phyloP scores from a whole-genome alignment of 306 rosid species.

The Castanea sativa region DNA sequence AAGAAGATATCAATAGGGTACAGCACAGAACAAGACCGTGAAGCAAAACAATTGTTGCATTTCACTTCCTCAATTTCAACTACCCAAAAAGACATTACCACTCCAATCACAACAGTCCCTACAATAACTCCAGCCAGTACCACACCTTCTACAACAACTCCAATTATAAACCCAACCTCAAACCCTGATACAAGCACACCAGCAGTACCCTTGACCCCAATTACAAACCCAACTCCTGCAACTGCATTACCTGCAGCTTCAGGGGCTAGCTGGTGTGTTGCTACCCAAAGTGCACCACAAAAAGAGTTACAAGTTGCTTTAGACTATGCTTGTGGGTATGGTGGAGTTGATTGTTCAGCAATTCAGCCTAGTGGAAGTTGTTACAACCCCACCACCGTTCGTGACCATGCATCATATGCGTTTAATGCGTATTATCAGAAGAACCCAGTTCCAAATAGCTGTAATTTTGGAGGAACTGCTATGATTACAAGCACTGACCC shows the following conservation, averaged over 20 bases:
- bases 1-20: constrained; percentile 28
- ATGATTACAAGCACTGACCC: constrained; percentile 71
- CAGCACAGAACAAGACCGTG: constrained; percentile 33
- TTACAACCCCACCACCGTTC: constrained; percentile 52
- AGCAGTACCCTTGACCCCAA: constrained; percentile 41
- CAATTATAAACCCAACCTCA: constrained; percentile 57
- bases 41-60: constrained; percentile 21
- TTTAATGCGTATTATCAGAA: constrained; percentile 72
- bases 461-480: constrained; percentile 85
- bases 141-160: constrained; percentile 39
- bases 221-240: constrained; percentile 33
- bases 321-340: constrained; percentile 86
- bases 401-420: constrained; percentile 77
- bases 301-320: constrained; percentile 65
- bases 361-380: constrained; percentile 70
- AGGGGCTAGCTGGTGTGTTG: constrained; percentile 78
- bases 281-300: constrained; percentile 59
- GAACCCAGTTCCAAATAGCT: constrained; percentile 75
- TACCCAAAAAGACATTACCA: constrained; percentile 62
- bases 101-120: constrained; percentile 77
- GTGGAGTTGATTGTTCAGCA: constrained; percentile 66
- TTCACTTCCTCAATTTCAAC: constrained; percentile 35
- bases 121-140: constrained; percentile 43
- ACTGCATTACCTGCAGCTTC: constrained; percentile 33
- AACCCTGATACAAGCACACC: constrained; percentile 65